Evolutionary conservation across 2,329 filamentous ascomycete species (phyloP), one percentile per base, ranked within the genome.

Genomic region (Fusarium sp.): DNA sequence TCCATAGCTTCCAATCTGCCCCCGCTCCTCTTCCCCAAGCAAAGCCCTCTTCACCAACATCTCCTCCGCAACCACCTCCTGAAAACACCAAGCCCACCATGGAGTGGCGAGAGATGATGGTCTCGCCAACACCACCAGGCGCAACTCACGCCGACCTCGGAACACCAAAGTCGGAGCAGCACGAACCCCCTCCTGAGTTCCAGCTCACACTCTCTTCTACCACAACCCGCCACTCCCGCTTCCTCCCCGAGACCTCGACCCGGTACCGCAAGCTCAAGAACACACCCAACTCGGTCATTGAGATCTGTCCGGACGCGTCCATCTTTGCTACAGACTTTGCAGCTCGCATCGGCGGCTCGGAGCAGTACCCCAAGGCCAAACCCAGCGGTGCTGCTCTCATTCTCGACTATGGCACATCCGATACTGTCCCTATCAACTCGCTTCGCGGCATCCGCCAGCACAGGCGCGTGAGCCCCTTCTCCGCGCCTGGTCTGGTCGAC

Each of bases 311-410:
- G 0, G 94, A 98, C 73, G 90, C 90, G 2, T 87, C 90, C 23
- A 84, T 91, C 33, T 95, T 93, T 75, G 86, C 88, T 1, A 81
- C 88, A 39, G 91, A 96, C 72, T 92, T 99, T 73, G 92, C 95
- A 6, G 77, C 83, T 11, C 88, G 92, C 50, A 96, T 99, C 70
- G 94, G 94, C 48, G 92, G 92, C 47, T 80, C 84, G 0, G 54
- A 76, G 1, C 67, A 79, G 35, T 65, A 80, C 6, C 78, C 81
- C 1, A 93, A 92, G 71, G 66, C 80, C 0, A 73, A 72, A 1
- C 87, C 93, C 1, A 89, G 88, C 1, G 95, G 95, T 45, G 95
- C 93, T 9, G 95, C 94, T 1, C 82, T 99, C n/a, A 92, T 99
- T 67, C 86, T 99, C 41, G 95, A 99, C 78, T 99, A 99, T 77